Conservation (phyloP, 768 basidiomycete species). For the Cystobasidium tubakii region DNA sequence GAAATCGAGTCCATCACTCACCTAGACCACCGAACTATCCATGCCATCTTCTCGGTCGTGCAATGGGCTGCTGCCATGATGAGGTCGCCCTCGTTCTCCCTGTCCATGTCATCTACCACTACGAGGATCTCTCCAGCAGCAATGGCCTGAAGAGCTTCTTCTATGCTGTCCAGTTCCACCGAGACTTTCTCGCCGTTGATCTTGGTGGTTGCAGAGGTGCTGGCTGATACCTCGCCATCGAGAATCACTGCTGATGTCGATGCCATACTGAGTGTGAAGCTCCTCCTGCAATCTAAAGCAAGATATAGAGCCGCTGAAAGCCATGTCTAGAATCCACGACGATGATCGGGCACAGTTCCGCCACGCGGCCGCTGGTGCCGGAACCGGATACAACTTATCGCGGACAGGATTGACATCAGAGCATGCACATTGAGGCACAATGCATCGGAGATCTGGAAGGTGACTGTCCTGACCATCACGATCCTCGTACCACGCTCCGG, state of each 20-base stretch:
- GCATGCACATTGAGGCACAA: neutral
- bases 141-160: conserved; percentile 71
- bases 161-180: conserved; percentile 66
- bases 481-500: neutral
- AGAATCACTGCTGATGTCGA: conserved; percentile 9
- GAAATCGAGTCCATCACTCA: conserved; percentile 49
- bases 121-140: conserved; percentile 80
- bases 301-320: too few species aligned
- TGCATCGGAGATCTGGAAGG: neutral
- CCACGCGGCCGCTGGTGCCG: neutral
- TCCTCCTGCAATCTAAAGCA: too few species aligned
- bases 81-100: conserved; percentile 97
- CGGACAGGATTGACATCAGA: neutral
- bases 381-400: neutral
- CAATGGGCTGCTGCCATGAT: conserved; percentile 77
- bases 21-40: conserved; percentile 97
- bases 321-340: too few species aligned
- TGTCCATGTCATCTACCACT: conserved; percentile 91
- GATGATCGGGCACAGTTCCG: neutral
- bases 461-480: neutral
- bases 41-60: conserved; percentile 96
- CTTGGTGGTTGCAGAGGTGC: conserved; percentile 20
- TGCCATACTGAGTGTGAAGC: neutral
- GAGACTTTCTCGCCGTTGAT: conserved; percentile 32
- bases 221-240: neutral